Conservation (phyloP, 768 basidiomycete genomes). For the Tubosaeta sp. region DNA sequence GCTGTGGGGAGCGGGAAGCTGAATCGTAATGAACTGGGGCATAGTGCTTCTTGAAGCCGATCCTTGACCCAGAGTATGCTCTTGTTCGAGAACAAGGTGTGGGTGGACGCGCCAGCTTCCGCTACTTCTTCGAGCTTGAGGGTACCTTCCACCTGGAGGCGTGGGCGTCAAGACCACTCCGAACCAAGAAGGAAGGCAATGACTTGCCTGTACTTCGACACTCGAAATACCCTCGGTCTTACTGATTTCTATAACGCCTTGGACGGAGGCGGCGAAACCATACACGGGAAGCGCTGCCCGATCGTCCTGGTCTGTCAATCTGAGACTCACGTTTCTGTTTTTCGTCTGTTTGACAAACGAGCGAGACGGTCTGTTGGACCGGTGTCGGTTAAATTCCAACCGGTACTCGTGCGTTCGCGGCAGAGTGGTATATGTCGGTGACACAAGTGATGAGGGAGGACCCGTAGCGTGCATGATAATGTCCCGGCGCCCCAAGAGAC, state of each 20-base stretch:
- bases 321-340: constrained; percentile 48
- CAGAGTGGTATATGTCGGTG: constrained; percentile 51
- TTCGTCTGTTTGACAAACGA: constrained; percentile 59
- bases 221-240: constrained; percentile 54
- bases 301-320: constrained; percentile 50
- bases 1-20: constrained; percentile 52
- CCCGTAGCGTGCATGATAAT: constrained; percentile 51
- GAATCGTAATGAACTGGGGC: constrained; percentile 54
- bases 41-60: constrained; percentile 34
- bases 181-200: not conserved
- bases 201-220: constrained; percentile 59
- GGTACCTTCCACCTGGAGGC: constrained; percentile 54
- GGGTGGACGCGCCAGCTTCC: constrained; percentile 56
- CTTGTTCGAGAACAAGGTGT: constrained; percentile 49
- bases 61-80: constrained; percentile 57
- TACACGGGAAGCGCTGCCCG: constrained; percentile 54
- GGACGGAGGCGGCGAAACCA: constrained; percentile 45
- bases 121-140: constrained; percentile 59
- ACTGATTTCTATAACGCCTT: constrained; percentile 51
- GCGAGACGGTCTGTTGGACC: constrained; percentile 37
- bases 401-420: constrained; percentile 52
- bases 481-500: constrained; percentile 4
- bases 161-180: not conserved
- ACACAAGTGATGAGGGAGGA: constrained; percentile 36
- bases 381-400: constrained; percentile 41